Evolutionary conservation across 2,329 filamentous ascomycete species (phyloP).

Genomic region (Penicillium expansum): DNA sequence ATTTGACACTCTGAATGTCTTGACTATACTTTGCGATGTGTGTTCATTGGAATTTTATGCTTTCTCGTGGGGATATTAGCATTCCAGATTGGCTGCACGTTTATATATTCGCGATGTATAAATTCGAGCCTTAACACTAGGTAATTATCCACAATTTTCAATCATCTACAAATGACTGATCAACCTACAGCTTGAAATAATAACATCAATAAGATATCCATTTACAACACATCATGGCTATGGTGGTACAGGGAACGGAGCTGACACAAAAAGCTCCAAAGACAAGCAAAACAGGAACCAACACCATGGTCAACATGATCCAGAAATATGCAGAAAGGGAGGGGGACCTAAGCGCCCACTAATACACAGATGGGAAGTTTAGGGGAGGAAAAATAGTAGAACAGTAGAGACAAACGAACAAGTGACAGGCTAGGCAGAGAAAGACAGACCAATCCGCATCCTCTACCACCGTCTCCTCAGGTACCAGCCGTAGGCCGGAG

Average conservation of each 20-base stretch:
- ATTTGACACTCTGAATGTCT: neutral
- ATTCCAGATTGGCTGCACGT: neutral
- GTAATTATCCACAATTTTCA: neutral
- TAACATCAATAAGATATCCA: constrained; percentile 17
- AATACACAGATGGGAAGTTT: constrained; percentile 33
- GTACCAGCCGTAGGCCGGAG: constrained; percentile 93
- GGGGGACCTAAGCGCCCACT: constrained; percentile 32
- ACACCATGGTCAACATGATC: constrained; percentile 28
- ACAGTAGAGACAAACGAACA: constrained; percentile 23
- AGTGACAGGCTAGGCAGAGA: constrained; percentile 8
- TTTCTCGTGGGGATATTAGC: neutral
- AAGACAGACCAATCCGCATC: constrained; percentile 7
- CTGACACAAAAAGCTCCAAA: constrained; percentile 11
- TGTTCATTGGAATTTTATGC: neutral
- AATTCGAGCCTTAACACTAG: neutral
- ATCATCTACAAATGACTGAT: neutral
- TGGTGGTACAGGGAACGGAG: constrained; percentile 23
- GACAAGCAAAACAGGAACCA: constrained; percentile 25
- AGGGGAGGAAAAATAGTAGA: constrained; percentile 2
- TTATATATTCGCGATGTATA: neutral
- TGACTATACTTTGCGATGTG: too few relatives aligned
- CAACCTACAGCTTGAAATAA: neutral
- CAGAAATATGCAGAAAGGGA: constrained; percentile 24
- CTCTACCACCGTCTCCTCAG: constrained; percentile 67
- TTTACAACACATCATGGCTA: constrained; percentile 27